Conservation (phyloP, 2,329 filamentous ascomycete species). For the Dichotomopilus funicola region DNA sequence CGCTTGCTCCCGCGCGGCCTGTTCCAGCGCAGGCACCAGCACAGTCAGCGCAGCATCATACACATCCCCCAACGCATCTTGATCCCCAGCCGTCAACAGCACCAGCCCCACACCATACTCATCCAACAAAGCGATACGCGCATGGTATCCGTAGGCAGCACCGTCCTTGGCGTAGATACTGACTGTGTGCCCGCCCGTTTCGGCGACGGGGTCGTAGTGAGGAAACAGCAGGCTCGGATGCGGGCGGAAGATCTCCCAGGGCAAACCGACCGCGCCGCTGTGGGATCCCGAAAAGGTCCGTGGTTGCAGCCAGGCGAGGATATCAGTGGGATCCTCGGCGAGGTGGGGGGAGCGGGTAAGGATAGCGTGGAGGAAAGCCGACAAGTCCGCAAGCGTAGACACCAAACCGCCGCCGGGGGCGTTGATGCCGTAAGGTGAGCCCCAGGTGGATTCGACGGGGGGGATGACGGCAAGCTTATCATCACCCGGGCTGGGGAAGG, state of each 20-base stretch:
- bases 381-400: conserved; percentile 19
- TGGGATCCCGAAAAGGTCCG: conserved; percentile 16
- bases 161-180: conserved; percentile 21
- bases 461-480: conserved; percentile 20
- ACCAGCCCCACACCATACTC: conserved; percentile 22
- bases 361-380: conserved; percentile 18
- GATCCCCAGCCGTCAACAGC: conserved; percentile 20
- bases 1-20: conserved; percentile 13
- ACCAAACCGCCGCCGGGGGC: conserved; percentile 22
- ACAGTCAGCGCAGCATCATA: conserved; percentile 14
- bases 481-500: conserved; percentile 13
- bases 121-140: conserved; percentile 17
- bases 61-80: conserved; percentile 11
- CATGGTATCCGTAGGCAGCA: conserved; percentile 19
- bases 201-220: background rate
- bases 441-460: conserved; percentile 20
- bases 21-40: conserved; percentile 18
- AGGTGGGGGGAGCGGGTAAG: conserved; percentile 8
- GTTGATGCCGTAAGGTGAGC: conserved; percentile 17
- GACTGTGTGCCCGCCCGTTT: conserved; percentile 15
- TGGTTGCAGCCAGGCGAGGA: conserved; percentile 20
- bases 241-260: conserved; percentile 24
- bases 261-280: conserved; percentile 17
- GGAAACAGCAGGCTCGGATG: conserved; percentile 18
- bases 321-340: background rate